Percentiles rank a stretch among this genome's conserved stretches.
phyloP scores from a whole-genome alignment of 768 basidiomycete genomes.

The Dentipellis fragilis region DNA sequence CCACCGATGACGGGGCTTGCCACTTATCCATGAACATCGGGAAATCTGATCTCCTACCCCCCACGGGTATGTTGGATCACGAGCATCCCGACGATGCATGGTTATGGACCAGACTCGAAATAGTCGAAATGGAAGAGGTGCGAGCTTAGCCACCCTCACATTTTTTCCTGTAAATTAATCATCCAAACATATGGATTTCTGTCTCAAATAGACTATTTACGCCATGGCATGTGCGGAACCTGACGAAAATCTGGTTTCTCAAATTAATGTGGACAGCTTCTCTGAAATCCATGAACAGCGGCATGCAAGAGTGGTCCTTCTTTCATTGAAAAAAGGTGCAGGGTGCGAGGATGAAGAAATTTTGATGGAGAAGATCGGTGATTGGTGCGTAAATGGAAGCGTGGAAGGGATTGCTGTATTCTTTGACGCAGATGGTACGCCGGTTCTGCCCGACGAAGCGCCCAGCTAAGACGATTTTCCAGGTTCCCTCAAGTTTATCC shows the following conservation, averaged over 20 bases:
- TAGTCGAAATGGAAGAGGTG: conserved; percentile 21
- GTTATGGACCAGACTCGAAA: conserved; percentile 25
- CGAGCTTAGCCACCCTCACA: background rate
- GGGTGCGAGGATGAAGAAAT: conserved; percentile 5
- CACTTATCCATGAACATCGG: conserved; percentile 23
- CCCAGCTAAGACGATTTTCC: background rate
- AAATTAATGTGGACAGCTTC: conserved; percentile 1
- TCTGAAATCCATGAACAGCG: background rate
- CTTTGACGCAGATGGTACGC: conserved; percentile 3
- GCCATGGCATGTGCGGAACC: conserved; percentile 7
- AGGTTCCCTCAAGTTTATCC: conserved; percentile 32
- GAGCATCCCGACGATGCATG: conserved; percentile 15
- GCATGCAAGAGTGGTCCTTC: background rate
- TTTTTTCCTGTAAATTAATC: background rate
- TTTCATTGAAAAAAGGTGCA: conserved; percentile 2
- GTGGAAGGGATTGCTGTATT: conserved; percentile 4
- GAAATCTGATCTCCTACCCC: conserved; percentile 16
- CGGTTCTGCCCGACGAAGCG: background rate
- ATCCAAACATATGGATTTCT: background rate
- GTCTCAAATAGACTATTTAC: conserved; percentile 2
- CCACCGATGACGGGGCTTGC: conserved; percentile 40
- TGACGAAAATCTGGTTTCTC: background rate
- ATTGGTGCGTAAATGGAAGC: conserved; percentile 12
- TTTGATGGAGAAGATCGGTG: conserved; percentile 2
- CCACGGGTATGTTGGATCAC: conserved; percentile 25